Base-by-base conservation (phyloP, 2,329 filamentous ascomycete genomes). In the Plenodomus tracheiphilus region DNA sequence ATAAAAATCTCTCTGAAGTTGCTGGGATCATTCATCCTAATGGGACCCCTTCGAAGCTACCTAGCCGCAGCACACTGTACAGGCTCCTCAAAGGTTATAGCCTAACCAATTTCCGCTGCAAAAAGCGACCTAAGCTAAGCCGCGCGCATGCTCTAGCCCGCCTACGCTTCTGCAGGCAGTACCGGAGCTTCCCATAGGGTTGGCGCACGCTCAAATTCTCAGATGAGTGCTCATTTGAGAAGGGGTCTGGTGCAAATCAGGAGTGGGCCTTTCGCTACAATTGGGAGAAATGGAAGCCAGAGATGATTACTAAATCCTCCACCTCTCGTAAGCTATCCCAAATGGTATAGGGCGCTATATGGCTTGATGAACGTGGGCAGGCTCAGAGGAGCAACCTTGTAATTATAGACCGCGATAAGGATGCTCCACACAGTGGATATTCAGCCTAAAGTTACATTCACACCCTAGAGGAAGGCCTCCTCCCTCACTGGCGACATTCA, bases 291-390 rank as follows among this genome's bases (percentile, higher is more conserved):
- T 65, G 39, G 44, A 41, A 52, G 43, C 43, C 28, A 28, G 38
- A 45, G 11, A 62, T 55, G 38, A 50, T 64, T 25, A 41, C 47
- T 8, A 32, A 53, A 15, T 48, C 38, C 22, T 42, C 1, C 49
- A 59, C 44, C 15, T 10, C 0, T 13, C 16, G 13, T 30, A 43
- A 46, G 25, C 43, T 51, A 11, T 30, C 22, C 3, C 30, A 61
- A 25, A 62, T 64, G 41, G 51, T 61, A 15, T 63, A 43, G 59
- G 59, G 22, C 13, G 40, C 47, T 13, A 53, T 64, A 22, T 57
- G 43, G 46, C 15, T 47, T 2, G 38, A 43, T 51, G 34, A 42
- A 47, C 30, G 44, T 25, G 41, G 52, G 15, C 30, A 28, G 28
- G 19, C 38, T 13, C 34, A 32, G 34, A 46, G 39, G 37, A 40